phyloP scores from a whole-genome alignment of 352 stramenopile species.

The Pythium vanterpoolii region DNA sequence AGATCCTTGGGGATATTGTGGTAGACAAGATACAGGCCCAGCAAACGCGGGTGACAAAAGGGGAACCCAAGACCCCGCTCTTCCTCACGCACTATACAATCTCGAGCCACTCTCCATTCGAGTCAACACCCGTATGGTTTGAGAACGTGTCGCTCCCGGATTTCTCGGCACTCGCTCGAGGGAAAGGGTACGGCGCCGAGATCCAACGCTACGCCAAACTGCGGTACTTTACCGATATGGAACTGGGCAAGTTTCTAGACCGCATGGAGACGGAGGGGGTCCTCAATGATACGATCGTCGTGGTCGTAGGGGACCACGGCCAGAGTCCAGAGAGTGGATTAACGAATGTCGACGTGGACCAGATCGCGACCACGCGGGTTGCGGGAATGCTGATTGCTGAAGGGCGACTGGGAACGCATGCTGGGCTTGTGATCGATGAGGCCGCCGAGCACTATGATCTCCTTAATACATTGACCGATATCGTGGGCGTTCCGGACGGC shows the following conservation, averaged over 20 bases:
- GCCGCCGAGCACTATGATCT: constrained; percentile 18
- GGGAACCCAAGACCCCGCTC: constrained; percentile 36
- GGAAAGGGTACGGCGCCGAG: neutral
- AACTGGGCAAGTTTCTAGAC: constrained; percentile 47
- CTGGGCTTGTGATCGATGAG: constrained; percentile 13
- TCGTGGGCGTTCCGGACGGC: constrained; percentile 17
- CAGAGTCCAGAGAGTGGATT: constrained; percentile 35
- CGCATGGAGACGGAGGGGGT: constrained; percentile 36
- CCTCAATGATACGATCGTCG: constrained; percentile 50
- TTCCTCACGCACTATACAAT: constrained; percentile 65
- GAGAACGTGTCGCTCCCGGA: constrained; percentile 25
- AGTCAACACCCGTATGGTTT: constrained; percentile 35
- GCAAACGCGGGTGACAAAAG: constrained; percentile 11
- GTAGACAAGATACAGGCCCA: constrained; percentile 40
- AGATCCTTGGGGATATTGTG: constrained; percentile 38
- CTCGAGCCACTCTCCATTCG: constrained; percentile 45
- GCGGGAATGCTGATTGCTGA: constrained; percentile 16
- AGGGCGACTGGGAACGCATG: constrained; percentile 13
- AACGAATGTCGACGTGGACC: constrained; percentile 1
- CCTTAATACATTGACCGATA: constrained; percentile 26
- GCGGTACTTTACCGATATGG: constrained; percentile 47
- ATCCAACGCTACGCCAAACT: constrained; percentile 36
- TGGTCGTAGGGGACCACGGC: constrained; percentile 47
- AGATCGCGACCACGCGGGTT: constrained; percentile 31
- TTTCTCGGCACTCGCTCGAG: constrained; percentile 24